Conservation (phyloP, 257 asterid genomes). For the Plantago ovata region DNA sequence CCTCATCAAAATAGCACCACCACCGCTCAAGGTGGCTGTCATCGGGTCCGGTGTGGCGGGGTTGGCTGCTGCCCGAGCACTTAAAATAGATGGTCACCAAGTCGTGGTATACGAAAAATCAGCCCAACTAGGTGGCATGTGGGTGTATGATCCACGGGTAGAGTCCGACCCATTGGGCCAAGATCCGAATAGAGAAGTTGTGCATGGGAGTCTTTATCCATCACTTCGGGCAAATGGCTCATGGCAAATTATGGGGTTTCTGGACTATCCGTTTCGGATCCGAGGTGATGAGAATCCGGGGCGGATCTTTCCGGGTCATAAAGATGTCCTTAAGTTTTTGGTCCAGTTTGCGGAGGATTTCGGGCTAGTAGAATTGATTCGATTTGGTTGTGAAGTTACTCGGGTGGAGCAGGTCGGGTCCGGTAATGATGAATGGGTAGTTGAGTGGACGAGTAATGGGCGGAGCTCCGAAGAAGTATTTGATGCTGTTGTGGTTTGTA, state of each 20-base stretch:
- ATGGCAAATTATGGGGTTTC: constrained; percentile 44
- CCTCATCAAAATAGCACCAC: too few species aligned
- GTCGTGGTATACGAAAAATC: constrained; percentile 42
- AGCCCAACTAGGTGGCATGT: constrained; percentile 44
- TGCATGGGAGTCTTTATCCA: constrained; percentile 43
- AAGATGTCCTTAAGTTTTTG: constrained; percentile 46
- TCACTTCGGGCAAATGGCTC: constrained; percentile 55
- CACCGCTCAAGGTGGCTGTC: constrained; percentile 39
- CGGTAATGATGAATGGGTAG: too few species aligned
- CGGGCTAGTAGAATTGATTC: constrained; percentile 36
- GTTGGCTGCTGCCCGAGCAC: constrained; percentile 37
- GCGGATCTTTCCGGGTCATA: constrained; percentile 39
- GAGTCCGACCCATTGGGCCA: constrained; percentile 51
- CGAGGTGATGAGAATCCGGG: constrained; percentile 11
- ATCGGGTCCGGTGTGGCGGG: constrained; percentile 31
- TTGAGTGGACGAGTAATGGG: too few species aligned
- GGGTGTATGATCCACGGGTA: constrained; percentile 45
- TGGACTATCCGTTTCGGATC: constrained; percentile 38
- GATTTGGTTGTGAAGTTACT: constrained; percentile 37
- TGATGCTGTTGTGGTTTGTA: too few species aligned
- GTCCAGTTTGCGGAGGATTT: constrained; percentile 36
- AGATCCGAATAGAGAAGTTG: constrained; percentile 47
- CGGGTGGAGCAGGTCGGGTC: constrained; percentile 14
- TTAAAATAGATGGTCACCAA: constrained; percentile 30
- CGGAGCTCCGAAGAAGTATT: too few species aligned